A percentile compares a stretch with the other conserved stretches of the same genome.
phyloP scores from a whole-genome alignment of 2,329 filamentous ascomycete genomes.

The Fonsecaea pedrosoi region DNA sequence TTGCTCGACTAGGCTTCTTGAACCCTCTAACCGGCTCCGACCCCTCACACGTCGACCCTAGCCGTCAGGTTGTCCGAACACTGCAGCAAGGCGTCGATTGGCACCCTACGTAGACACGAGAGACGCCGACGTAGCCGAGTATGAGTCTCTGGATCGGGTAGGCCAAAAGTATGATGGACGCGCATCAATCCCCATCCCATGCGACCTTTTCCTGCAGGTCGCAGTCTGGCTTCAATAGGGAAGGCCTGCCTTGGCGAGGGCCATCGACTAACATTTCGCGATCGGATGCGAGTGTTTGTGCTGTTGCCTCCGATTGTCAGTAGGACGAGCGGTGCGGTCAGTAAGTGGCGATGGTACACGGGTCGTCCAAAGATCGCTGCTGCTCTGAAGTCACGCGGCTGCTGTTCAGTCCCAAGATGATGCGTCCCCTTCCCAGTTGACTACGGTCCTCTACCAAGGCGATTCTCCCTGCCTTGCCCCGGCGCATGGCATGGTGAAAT shows the following conservation, averaged over 20 bases:
- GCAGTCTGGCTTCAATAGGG: background rate
- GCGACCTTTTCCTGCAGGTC: background rate
- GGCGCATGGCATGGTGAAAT: slow-evolving; percentile 32
- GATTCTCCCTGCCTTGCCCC: slow-evolving; percentile 8
- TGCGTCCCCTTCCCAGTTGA: slow-evolving; percentile 33
- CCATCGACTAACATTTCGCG: background rate
- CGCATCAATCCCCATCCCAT: background rate
- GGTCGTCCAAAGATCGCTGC: slow-evolving; percentile 4
- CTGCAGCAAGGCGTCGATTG: background rate
- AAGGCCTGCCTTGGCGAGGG: background rate
- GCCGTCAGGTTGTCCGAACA: background rate
- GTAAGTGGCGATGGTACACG: background rate
- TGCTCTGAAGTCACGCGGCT: slow-evolving; percentile 1
- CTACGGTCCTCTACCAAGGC: slow-evolving; percentile 33
- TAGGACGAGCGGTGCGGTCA: background rate
- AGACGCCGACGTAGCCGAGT: background rate
- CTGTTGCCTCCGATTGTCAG: background rate
- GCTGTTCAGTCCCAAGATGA: slow-evolving; percentile 31
- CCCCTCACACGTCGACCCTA: background rate
- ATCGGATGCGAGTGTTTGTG: background rate
- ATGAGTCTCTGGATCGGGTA: background rate
- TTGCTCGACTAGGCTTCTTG: background rate
- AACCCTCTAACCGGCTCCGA: background rate
- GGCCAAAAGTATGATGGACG: background rate
- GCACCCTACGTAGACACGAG: background rate